Evolutionary conservation across 2,329 filamentous ascomycete genomes (phyloP), one percentile per base, ranked within the genome.

Genomic region (Fusarium brevicatenulatum): DNA sequence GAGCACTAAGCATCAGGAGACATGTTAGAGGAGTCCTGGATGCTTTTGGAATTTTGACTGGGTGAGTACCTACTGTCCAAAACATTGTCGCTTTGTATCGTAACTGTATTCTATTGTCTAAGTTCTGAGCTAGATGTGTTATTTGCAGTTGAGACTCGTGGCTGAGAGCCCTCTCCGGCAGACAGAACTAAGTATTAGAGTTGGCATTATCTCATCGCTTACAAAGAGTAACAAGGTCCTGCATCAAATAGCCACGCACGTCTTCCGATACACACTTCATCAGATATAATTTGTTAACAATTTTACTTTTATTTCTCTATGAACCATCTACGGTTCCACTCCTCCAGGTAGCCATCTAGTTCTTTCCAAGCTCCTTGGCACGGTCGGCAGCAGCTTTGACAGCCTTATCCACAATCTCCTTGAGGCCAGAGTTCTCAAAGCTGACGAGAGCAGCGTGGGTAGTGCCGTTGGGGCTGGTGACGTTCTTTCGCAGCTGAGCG

Each of bases 381-480:
- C 85, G 81, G 56, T 78, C 75, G 3, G 82, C 80, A 4, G 86
- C 85, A 2, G 86, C 86, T 72, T 83, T 84, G 54, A 87, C 85
- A n/a, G 79, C 85, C 67, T 82, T 83, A 66, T 83, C 80, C 5
- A 87, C 85, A 39, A 83, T 82, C 0, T 80, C 81, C 74, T 83
- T 80, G 49, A 87, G 80, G 0, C 83, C 83, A 0, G 82, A 82
- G 34, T 80, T 79, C 72, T 86, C 84, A 40, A 87, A 87, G 75
- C 83, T 86, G 63, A 85, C 79, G 21, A 87, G 80, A 1, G 85
- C 86, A 18, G 86, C 86, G 46, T 86, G 80, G 1, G 86, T 87
- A 7, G 86, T 87, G 36, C 86, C 86, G 70, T 86, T 87, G 30
- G 86, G 86, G 79, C 86, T 87, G 10, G 86, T 87, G 56, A 87